Evolutionary conservation across 148 eudicot genomes (phyloP).

Genomic region (Chenopodium album): DNA sequence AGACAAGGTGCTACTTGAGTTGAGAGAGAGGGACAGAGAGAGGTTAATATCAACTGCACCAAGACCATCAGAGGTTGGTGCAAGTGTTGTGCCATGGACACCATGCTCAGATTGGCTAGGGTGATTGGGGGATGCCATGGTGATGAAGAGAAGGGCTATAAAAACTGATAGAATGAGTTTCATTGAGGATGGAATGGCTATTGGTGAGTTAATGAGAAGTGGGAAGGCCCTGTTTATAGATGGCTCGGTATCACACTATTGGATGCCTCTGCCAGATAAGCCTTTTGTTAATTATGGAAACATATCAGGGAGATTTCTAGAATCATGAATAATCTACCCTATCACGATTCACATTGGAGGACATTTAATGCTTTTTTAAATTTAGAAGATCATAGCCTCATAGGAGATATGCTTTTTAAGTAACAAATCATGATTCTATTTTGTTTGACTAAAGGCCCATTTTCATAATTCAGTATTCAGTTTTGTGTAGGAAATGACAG

Average conservation of each 20-base stretch:
- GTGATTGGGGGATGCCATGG: slow-evolving; percentile 19
- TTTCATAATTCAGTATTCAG: not conserved
- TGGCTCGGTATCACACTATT: not conserved
- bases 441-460: not conserved
- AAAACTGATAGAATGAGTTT: not conserved
- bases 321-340: slow-evolving; percentile 9
- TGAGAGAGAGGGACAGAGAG: slow-evolving; percentile 2
- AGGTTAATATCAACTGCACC: not conserved
- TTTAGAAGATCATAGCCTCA: slow-evolving; percentile 1
- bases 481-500: not conserved
- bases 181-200: not conserved
- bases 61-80: not conserved
- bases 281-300: slow-evolving; percentile 6
- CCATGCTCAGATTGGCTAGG: not conserved
- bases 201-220: not conserved
- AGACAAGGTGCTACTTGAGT: not conserved
- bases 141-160: not conserved
- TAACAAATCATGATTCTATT: slow-evolving; percentile 2
- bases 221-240: slow-evolving; percentile 16
- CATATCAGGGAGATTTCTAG: not conserved
- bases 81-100: slow-evolving; percentile 11
- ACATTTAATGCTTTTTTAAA: slow-evolving; percentile 24
- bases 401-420: not conserved
- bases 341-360: not conserved
- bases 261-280: not conserved